phyloP scores from a whole-genome alignment of 1,284 basidiomycete species.

The Cryptococcus jaspeensis region DNA sequence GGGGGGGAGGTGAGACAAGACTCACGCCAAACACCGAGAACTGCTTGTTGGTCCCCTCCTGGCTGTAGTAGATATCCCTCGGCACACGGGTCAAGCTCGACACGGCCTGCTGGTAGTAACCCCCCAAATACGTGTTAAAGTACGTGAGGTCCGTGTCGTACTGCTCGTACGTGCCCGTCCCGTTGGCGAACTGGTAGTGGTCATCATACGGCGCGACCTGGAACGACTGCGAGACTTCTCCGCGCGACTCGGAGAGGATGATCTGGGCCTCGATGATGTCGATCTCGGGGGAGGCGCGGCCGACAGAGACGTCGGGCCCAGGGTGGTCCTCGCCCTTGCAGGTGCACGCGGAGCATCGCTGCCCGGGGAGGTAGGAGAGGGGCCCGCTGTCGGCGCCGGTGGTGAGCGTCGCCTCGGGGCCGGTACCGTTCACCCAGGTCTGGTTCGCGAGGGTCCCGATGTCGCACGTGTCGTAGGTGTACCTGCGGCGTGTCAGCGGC shows the following conservation, averaged over 20 bases:
- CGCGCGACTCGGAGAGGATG: slow-evolving; percentile 14
- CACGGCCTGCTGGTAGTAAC: slow-evolving; percentile 74
- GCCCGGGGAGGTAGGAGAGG: slow-evolving; percentile 52
- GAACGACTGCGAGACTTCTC: slow-evolving; percentile 32
- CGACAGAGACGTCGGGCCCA: slow-evolving; percentile 58
- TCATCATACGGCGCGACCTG: slow-evolving; percentile 57
- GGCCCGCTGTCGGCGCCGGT: slow-evolving; percentile 35
- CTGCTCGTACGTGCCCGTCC: slow-evolving; percentile 45
- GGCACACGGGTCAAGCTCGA: slow-evolving; percentile 60
- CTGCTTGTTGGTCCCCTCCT: slow-evolving; percentile 6
- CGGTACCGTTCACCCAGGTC: slow-evolving; percentile 46
- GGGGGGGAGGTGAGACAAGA: too few species aligned
- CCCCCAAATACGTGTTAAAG: slow-evolving; percentile 72
- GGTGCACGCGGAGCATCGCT: slow-evolving; percentile 57
- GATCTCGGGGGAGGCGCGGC: slow-evolving; percentile 65
- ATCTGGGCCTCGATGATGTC: slow-evolving; percentile 65
- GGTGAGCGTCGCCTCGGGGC: slow-evolving; percentile 45
- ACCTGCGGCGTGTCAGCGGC: slow-evolving; percentile 10
- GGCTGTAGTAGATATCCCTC: slow-evolving; percentile 49
- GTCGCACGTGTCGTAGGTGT: slow-evolving; percentile 48
- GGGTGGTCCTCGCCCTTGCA: slow-evolving; percentile 64
- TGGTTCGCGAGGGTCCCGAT: slow-evolving; percentile 49
- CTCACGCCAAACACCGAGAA: slow-evolving; percentile 13
- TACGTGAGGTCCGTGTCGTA: slow-evolving; percentile 56
- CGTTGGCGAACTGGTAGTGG: slow-evolving; percentile 62